Evolutionary conservation across 306 rosid genomes (phyloP).

Genomic region (Corylus americana): DNA sequence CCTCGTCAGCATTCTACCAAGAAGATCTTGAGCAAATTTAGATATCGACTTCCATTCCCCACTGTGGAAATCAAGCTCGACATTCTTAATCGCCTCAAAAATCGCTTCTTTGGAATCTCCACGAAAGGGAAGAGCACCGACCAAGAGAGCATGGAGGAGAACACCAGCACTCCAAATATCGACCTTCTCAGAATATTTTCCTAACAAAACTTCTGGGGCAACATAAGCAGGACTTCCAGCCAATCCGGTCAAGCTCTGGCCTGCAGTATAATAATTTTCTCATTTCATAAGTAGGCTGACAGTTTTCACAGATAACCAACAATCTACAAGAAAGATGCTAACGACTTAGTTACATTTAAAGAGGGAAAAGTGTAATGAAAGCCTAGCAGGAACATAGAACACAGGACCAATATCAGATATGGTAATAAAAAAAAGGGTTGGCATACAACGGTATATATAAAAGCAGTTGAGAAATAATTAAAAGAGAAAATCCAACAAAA

Average conservation of each 20-base stretch:
- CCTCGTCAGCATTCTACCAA: slow-evolving; percentile 93
- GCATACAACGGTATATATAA: background rate
- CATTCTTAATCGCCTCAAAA: slow-evolving; percentile 86
- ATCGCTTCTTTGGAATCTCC: slow-evolving; percentile 87
- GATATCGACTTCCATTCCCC: slow-evolving; percentile 84
- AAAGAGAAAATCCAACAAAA: background rate
- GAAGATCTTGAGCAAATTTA: slow-evolving; percentile 86
- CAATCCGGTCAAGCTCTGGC: slow-evolving; percentile 89
- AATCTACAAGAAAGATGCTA: background rate
- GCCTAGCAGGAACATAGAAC: background rate
- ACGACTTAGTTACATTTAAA: background rate
- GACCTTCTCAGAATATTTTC: slow-evolving; percentile 83
- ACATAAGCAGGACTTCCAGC: slow-evolving; percentile 99
- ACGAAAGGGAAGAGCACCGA: slow-evolving; percentile 82
- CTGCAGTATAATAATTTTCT: slow-evolving; percentile 43
- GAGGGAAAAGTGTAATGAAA: background rate
- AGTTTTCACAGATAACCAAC: slow-evolving; percentile 23
- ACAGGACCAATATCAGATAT: background rate
- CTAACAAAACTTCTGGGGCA: slow-evolving; percentile 89
- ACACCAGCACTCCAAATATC: slow-evolving; percentile 99
- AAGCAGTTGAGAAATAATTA: background rate
- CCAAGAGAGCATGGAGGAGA: slow-evolving; percentile 85
- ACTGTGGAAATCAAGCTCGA: slow-evolving; percentile 68
- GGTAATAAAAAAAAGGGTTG: background rate
- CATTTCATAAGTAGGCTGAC: slow-evolving; percentile 22